Evolutionary conservation across 1,139 yeast genomes (phyloP).

Genomic region (Zhuliangozyma blackwelliae): DNA sequence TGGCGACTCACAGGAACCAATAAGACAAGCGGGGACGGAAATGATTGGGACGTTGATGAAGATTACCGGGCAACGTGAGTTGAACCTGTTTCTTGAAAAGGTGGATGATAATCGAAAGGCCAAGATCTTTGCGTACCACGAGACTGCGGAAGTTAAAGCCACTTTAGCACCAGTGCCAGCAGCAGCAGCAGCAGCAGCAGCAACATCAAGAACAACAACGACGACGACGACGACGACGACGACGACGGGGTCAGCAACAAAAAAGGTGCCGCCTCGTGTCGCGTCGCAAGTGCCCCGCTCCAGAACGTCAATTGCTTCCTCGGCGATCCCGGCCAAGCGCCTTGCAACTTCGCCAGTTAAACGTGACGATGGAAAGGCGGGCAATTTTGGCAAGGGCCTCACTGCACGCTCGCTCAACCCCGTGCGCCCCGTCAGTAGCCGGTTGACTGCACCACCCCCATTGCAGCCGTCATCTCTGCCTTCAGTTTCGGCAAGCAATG

Average conservation of each 20-base stretch:
- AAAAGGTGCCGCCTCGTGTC: not conserved
- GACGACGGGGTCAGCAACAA: slow-evolving; percentile 1
- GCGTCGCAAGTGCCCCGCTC: too few relatives aligned
- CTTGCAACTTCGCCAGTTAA: slow-evolving; percentile 66
- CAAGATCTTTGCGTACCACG: slow-evolving; percentile 61
- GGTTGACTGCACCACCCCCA: not conserved
- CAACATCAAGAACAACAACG: too few relatives aligned
- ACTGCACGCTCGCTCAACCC: slow-evolving; percentile 33
- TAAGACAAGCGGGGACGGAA: slow-evolving; percentile 75
- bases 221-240: not conserved
- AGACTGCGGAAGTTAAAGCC: slow-evolving; percentile 53
- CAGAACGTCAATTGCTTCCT: slow-evolving; percentile 8
- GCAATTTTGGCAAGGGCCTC: slow-evolving; percentile 32
- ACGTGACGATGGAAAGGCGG: slow-evolving; percentile 26
- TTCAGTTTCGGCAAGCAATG: not conserved
- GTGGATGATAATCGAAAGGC: slow-evolving; percentile 71
- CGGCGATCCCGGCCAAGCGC: slow-evolving; percentile 56
- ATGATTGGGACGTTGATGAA: slow-evolving; percentile 81
- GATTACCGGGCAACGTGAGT: slow-evolving; percentile 68
- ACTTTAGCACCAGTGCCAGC: slow-evolving; percentile 11
- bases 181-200: slow-evolving; percentile 7
- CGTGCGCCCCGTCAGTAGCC: slow-evolving; percentile 6
- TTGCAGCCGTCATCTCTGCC: too few relatives aligned
- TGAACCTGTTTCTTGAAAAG: slow-evolving; percentile 56
- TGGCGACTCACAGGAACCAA: slow-evolving; percentile 80